Percentiles rank a stretch among this genome's conserved stretches.
These are phyloP conservation scores for Uromyces viciae-fabae DNA, from an alignment of 1,284 basidiomycete species.

Conservation along the genomic window DNA sequence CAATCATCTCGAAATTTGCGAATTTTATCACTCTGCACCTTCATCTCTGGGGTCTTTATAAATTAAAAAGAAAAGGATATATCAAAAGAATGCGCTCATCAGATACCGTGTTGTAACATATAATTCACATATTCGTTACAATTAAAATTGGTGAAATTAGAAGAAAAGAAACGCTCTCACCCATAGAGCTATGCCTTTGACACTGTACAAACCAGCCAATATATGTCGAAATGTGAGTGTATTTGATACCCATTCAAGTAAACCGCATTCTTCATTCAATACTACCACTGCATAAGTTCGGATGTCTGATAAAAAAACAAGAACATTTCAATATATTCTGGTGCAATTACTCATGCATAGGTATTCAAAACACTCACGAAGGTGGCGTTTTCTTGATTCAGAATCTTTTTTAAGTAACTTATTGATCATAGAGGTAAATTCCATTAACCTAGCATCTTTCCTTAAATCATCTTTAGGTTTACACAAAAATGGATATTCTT, in stretches of 20 bases:
- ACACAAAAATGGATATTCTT: conserved; percentile 83
- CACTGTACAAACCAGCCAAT: conserved; percentile 69
- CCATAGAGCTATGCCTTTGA: conserved; percentile 60
- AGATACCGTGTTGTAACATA: conserved; percentile 13
- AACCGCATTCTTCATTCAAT: conserved; percentile 92
- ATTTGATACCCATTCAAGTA: conserved; percentile 98
- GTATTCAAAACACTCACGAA: conserved; percentile 63
- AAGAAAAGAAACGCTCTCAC: conserved; percentile 60
- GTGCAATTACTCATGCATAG: neutral
- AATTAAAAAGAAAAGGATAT: conserved; percentile 61
- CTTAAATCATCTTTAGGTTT: conserved; percentile 97
- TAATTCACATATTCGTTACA: too few relatives aligned
- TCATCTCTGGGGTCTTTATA: conserved; percentile 57
- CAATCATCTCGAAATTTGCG: conserved; percentile 24
- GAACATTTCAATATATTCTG: neutral
- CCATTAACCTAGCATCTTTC: conserved; percentile 97
- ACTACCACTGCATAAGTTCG: conserved; percentile 95
- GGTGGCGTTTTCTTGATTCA: conserved; percentile 69
- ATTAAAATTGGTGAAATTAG: conserved; percentile 60
- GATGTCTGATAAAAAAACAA: conserved; percentile 64
- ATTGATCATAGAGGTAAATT: conserved; percentile 97
- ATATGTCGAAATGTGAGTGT: conserved; percentile 80
- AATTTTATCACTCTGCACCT: conserved; percentile 34
- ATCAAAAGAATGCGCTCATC: conserved; percentile 52
- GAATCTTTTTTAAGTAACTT: conserved; percentile 90